Evolutionary conservation across 2,329 filamentous ascomycete genomes (phyloP).

Genomic region (Sarocladiaceae sp.): DNA sequence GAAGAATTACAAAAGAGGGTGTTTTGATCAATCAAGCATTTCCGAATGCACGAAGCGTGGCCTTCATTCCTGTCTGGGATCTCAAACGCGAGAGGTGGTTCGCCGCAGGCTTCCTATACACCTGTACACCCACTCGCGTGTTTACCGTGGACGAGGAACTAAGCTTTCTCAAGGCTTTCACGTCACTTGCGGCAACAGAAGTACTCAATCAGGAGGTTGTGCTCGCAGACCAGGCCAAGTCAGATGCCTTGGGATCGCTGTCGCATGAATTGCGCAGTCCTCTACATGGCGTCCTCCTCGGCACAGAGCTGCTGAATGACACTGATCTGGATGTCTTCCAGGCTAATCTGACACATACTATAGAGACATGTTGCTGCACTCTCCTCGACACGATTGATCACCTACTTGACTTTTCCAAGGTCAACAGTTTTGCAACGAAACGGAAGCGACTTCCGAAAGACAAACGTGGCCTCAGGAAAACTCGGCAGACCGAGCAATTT

Average conservation of each 20-base stretch:
- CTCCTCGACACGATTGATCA: slow-evolving; percentile 47
- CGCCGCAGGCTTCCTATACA: slow-evolving; percentile 46
- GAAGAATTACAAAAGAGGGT: not conserved
- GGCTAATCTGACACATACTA: slow-evolving; percentile 38
- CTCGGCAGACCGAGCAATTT: slow-evolving; percentile 20
- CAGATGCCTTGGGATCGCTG: slow-evolving; percentile 55
- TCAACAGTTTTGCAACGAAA: slow-evolving; percentile 28
- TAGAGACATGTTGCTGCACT: slow-evolving; percentile 42
- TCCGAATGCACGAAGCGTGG: slow-evolving; percentile 39
- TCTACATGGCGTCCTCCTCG: slow-evolving; percentile 53
- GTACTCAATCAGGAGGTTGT: slow-evolving; percentile 39
- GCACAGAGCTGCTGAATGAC: slow-evolving; percentile 44
- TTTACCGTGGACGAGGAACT: slow-evolving; percentile 45
- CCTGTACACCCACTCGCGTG: slow-evolving; percentile 34
- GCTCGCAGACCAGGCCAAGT: slow-evolving; percentile 43
- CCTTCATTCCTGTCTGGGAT: slow-evolving; percentile 46
- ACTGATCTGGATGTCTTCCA: slow-evolving; percentile 33
- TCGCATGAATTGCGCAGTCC: slow-evolving; percentile 55
- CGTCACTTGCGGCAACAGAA: slow-evolving; percentile 54
- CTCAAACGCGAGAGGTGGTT: slow-evolving; percentile 40
- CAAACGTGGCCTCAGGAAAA: slow-evolving; percentile 15
- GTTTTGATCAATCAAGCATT: slow-evolving; percentile 23
- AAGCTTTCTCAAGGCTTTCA: slow-evolving; percentile 46
- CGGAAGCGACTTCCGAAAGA: slow-evolving; percentile 18
- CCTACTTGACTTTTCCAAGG: slow-evolving; percentile 40